Conservation (phyloP, 441 rosid genomes). For the Adansonia grandidieri region DNA sequence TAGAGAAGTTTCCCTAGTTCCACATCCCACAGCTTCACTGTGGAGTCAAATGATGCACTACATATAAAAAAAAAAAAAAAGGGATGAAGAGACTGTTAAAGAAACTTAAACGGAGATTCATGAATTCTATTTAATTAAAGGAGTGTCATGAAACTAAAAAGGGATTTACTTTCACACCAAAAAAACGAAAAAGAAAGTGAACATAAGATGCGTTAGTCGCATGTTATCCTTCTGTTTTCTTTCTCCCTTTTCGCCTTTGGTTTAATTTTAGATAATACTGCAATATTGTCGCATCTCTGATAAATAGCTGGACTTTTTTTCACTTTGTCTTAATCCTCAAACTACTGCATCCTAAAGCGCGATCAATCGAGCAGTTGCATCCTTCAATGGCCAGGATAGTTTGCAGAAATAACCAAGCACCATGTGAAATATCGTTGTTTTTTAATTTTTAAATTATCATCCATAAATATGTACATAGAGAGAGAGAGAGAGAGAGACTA, state of each 20-base stretch:
- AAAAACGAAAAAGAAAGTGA: not conserved
- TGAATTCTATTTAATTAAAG: constrained; percentile 4
- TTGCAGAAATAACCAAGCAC: not conserved
- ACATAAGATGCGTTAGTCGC: not conserved
- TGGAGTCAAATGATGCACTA: constrained; percentile 98
- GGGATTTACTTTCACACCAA: not conserved
- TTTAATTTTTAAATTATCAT: constrained; percentile 1
- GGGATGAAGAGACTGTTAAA: constrained; percentile 12
- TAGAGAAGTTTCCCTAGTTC: constrained; percentile 81
- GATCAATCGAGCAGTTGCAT: not conserved
- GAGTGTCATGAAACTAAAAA: not conserved
- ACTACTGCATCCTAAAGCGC: not conserved
- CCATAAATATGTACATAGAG: not conserved
- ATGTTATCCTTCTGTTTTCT: not conserved
- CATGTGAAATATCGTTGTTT: not conserved
- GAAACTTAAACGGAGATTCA: not conserved
- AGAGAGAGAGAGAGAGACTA: not conserved
- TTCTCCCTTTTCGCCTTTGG: not conserved
- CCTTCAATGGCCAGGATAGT: not conserved
- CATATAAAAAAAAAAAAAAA: not conserved
- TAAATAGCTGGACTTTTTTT: constrained; percentile 9
- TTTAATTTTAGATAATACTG: not conserved
- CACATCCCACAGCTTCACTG: constrained; percentile 97
- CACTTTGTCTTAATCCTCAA: not conserved
- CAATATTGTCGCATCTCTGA: not conserved